These are phyloP conservation scores for Amborella trichopoda DNA, from an alignment of 164 flowering plant genomes.

Conservation along the genomic window DNA sequence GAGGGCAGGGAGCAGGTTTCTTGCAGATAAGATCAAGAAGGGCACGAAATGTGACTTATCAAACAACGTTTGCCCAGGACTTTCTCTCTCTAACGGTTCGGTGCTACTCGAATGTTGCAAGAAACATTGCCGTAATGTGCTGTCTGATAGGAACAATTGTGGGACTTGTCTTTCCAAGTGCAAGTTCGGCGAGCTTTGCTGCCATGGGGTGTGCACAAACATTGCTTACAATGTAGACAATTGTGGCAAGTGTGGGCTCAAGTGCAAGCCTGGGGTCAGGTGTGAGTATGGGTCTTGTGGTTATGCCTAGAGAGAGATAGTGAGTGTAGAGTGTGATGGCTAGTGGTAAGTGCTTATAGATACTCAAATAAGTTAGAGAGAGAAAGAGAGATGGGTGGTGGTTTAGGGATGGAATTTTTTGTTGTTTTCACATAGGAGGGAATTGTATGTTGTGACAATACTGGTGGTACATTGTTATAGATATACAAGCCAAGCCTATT, in stretches of 20 bases:
- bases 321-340: slow-evolving; percentile 2
- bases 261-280: slow-evolving; percentile 25
- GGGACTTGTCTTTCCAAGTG: slow-evolving; percentile 38
- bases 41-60: slow-evolving; percentile 8
- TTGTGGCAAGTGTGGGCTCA: slow-evolving; percentile 45
- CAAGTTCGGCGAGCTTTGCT: slow-evolving; percentile 36
- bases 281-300: slow-evolving; percentile 49
- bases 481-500: too few relatives aligned
- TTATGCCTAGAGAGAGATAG: too few relatives aligned
- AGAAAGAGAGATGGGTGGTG: too few relatives aligned
- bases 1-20: not conserved
- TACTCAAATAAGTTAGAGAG: too few relatives aligned
- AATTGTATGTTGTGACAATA: too few relatives aligned
- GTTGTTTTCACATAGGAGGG: too few relatives aligned
- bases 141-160: slow-evolving; percentile 44
- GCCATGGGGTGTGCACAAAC: slow-evolving; percentile 30
- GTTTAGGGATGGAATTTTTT: too few relatives aligned
- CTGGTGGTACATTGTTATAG: too few relatives aligned
- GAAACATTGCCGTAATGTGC: slow-evolving; percentile 45
- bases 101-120: slow-evolving; percentile 45
- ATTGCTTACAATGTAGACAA: slow-evolving; percentile 14
- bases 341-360: too few relatives aligned
- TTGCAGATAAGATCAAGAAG: slow-evolving; percentile 10
- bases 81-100: slow-evolving; percentile 13
- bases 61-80: slow-evolving; percentile 13